phyloP scores from a whole-genome alignment of 768 basidiomycete genomes.

The Mycena albidolilacea region DNA sequence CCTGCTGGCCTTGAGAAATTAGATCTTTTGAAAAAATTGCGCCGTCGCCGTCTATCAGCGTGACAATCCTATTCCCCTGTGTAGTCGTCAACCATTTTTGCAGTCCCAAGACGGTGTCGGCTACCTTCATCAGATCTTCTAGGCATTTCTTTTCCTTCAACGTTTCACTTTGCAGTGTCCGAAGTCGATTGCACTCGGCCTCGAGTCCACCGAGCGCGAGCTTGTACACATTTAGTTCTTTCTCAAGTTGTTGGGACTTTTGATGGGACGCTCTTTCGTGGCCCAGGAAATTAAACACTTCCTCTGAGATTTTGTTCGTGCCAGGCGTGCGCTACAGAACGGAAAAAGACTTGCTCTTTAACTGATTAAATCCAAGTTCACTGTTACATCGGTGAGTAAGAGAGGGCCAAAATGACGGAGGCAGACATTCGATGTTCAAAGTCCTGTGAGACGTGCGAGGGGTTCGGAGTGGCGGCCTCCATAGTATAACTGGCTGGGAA shows the following conservation, averaged over 20 bases:
- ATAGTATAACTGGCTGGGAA: conserved; percentile 17
- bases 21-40: conserved; percentile 71
- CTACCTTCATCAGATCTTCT: conserved; percentile 60
- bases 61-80: conserved; percentile 62
- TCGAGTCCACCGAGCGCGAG: conserved; percentile 57
- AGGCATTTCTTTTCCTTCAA: conserved; percentile 56
- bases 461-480: conserved; percentile 16
- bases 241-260: conserved; percentile 54
- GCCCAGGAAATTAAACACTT: conserved; percentile 54
- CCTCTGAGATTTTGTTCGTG: conserved; percentile 47
- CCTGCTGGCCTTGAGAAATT: conserved; percentile 68
- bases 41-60: conserved; percentile 78
- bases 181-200: conserved; percentile 51
- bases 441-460: conserved; percentile 10
- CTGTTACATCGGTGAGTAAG: conserved; percentile 10
- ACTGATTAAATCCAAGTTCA: conserved; percentile 50
- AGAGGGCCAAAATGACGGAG: background rate
- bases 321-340: background rate
- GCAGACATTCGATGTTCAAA: conserved; percentile 37
- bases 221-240: conserved; percentile 60
- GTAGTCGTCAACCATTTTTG: background rate
- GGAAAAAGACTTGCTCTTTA: conserved; percentile 49
- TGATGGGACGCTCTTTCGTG: conserved; percentile 50
- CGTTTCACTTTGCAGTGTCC: conserved; percentile 52
- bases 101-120: background rate